These are phyloP conservation scores for Durusdinium trenchii DNA, from an alignment of 73 alveolate species.

Conservation along the genomic window DNA sequence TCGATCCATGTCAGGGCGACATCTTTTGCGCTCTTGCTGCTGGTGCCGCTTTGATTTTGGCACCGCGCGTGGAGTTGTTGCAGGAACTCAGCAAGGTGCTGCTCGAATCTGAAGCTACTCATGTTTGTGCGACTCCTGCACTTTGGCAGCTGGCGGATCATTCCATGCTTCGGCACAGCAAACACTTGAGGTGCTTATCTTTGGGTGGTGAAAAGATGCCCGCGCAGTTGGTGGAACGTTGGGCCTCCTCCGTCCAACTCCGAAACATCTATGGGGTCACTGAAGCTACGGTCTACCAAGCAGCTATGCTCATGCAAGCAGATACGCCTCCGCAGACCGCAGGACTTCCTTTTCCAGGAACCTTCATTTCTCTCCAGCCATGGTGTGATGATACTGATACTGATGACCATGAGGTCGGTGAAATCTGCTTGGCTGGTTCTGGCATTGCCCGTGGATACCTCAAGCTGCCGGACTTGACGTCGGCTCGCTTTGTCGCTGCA, in stretches of 20 bases:
- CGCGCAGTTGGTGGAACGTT: neutral
- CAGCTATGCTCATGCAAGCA: constrained; percentile 71
- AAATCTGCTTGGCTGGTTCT: constrained; percentile 72
- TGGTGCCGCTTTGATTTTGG: constrained; percentile 54
- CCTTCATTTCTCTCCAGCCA: neutral
- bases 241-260: constrained; percentile 57
- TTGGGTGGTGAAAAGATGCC: constrained; percentile 94
- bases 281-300: constrained; percentile 88
- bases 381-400: neutral
- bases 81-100: constrained; percentile 55
- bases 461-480: neutral
- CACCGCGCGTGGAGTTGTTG: constrained; percentile 67
- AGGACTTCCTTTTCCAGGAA: constrained; percentile 71
- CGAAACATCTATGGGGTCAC: constrained; percentile 92
- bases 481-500: neutral
- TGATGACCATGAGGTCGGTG: neutral
- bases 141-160: constrained; percentile 60
- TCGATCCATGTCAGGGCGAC: constrained; percentile 95
- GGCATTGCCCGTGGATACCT: constrained; percentile 84
- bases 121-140: constrained; percentile 89
- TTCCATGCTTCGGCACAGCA: neutral
- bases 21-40: constrained; percentile 65
- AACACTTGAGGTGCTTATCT: constrained; percentile 20
- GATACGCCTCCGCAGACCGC: constrained; percentile 64
- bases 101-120: constrained; percentile 42